Conservation (phyloP, 176 grass and related monocot species). For the Musa troglodytarum region DNA sequence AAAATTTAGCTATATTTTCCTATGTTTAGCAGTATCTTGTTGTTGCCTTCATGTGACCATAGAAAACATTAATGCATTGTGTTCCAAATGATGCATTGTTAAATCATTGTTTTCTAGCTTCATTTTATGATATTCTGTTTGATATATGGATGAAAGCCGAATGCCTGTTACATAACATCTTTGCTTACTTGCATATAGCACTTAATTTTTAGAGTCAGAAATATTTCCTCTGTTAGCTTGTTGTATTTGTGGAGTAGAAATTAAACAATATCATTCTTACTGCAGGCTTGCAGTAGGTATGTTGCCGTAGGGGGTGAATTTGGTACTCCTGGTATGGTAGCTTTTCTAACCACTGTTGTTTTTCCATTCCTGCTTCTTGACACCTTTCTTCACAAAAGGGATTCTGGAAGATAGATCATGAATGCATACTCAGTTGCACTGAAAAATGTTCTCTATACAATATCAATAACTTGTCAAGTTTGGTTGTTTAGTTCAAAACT, state of each 20-base stretch:
- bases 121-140: neutral
- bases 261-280: slow-evolving; percentile 4
- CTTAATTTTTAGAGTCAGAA: neutral
- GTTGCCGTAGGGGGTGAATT: slow-evolving; percentile 45
- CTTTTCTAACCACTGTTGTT: neutral
- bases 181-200: neutral
- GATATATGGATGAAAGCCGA: neutral
- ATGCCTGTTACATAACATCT: neutral
- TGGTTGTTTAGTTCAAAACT: no score
- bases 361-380: neutral
- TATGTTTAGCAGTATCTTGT: neutral
- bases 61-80: neutral
- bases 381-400: neutral
- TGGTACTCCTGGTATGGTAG: slow-evolving; percentile 53
- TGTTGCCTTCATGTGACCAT: neutral
- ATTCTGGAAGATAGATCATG: neutral
- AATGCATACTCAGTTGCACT: no score
- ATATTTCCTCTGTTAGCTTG: neutral
- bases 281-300: slow-evolving; percentile 78
- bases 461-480: no score
- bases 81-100: neutral
- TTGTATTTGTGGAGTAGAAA: neutral
- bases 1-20: neutral
- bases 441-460: no score
- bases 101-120: neutral